A percentile compares a stretch with the other conserved stretches of the same genome.
Evolutionary conservation across 2,329 filamentous ascomycete species (phyloP).

Genomic region (Sporothrix variecibatus): DNA sequence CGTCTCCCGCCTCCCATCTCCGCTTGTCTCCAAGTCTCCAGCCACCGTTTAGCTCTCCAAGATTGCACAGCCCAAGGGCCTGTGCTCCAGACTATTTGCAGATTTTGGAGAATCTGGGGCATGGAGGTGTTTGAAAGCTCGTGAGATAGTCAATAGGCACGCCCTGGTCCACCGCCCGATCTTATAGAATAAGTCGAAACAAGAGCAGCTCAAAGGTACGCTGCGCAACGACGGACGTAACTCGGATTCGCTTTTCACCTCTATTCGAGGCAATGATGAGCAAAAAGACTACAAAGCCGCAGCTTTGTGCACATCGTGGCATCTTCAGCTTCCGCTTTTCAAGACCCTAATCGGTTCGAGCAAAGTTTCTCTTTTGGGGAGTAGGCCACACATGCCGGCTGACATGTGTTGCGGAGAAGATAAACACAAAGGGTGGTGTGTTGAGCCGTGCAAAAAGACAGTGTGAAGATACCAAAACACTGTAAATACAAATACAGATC

Average conservation of each 20-base stretch:
- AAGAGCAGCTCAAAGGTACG: not conserved
- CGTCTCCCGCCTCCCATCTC: not conserved
- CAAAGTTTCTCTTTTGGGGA: slow-evolving; percentile 9
- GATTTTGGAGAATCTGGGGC: slow-evolving; percentile 8
- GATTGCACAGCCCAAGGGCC: not conserved
- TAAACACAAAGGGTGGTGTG: not conserved
- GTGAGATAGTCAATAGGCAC: not conserved
- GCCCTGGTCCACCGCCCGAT: not conserved
- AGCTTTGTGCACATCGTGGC: not conserved
- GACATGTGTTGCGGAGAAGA: not conserved
- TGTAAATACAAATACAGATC: not conserved
- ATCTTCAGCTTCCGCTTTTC: not conserved
- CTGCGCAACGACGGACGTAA: not conserved
- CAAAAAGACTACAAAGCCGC: not conserved
- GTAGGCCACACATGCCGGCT: not conserved
- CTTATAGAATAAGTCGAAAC: not conserved
- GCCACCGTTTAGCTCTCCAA: no score
- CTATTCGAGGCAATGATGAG: not conserved
- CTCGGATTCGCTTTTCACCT: not conserved
- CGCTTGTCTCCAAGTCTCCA: not conserved
- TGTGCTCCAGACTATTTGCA: not conserved
- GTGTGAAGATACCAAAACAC: not conserved
- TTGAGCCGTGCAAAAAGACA: not conserved
- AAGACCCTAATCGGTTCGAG: not conserved
- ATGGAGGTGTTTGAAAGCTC: not conserved